Base-by-base conservation (phyloP, 2,329 filamentous ascomycete species). In the Clarireedia sp. region DNA sequence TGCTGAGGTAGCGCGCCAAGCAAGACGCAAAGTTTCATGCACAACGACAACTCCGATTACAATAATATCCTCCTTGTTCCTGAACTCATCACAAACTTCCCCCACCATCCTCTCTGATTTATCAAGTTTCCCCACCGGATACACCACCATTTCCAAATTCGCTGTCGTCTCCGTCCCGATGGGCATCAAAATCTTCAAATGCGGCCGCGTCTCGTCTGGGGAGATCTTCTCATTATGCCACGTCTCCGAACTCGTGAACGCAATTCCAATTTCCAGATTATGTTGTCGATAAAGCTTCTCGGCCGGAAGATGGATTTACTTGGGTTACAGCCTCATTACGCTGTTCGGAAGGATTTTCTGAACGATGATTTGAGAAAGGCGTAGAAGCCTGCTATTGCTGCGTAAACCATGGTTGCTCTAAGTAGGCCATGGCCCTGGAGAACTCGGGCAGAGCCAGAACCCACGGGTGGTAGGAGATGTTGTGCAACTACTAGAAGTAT, bases 1-100 rank as follows among this genome's bases (percentile, higher is more conserved):
- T 33, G 29, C 10, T 72, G 62, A 48, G 68, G 69, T 7, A 70
- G 43, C 1, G 38, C 41, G 38, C 58, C 61, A 5, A 40, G 46
- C 52, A 16, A 64, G 52, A 12, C 59, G 45, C 9, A 63, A 44
- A 5, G 46, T 45, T 54, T 64, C 61, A 36, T 60, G 56, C n/a
- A 64, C 59, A 19, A 60, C 55, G 2, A n/a, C n/a, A n/a, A n/a
- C n/a, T n/a, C n/a, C n/a, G n/a, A n/a, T n/a, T n/a, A n/a, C 10
- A 4, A 8, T n/a, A 19, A 41, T 19, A 2, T 33, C n/a, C 1
- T 29, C 37, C 3, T 51, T n/a, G 2, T 10, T 16, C 1, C 5
- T 16, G 16, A 41, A 29, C 5, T 16, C n/a, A 17, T 5, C 8
- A 12, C 23, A 2, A 14, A 41, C 14, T 17, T 41, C 21, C 3